Evolutionary conservation across 2,329 filamentous ascomycete genomes (phyloP).

Genomic region (Fusarium sp.): DNA sequence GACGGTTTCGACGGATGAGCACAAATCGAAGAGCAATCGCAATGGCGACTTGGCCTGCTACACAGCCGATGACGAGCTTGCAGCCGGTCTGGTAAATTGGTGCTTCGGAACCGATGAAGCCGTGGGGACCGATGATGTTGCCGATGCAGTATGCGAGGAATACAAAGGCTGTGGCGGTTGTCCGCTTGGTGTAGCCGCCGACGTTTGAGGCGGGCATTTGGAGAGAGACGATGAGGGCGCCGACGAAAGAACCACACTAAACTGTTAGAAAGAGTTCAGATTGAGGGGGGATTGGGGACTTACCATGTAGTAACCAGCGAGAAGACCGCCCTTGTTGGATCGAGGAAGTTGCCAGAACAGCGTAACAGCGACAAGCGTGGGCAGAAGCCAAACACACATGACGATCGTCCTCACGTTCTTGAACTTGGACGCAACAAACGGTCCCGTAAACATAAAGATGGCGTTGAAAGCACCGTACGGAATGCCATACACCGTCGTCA

Average conservation of each 20-base stretch:
- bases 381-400: constrained; percentile 61
- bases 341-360: constrained; percentile 61
- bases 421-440: constrained; percentile 60
- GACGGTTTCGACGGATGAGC: constrained; percentile 38
- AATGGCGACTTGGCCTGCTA: constrained; percentile 31
- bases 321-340: constrained; percentile 55
- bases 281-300: background rate
- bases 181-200: constrained; percentile 59
- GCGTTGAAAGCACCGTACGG: constrained; percentile 64
- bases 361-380: constrained; percentile 58
- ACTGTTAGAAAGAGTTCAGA: accelerated
- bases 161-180: constrained; percentile 57
- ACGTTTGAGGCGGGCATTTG: constrained; percentile 62
- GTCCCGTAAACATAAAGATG: constrained; percentile 62
- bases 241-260: constrained; percentile 56
- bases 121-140: constrained; percentile 44
- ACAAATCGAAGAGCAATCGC: constrained; percentile 32
- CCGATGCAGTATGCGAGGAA: constrained; percentile 55
- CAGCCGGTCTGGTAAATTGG: constrained; percentile 63
- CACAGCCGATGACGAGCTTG: constrained; percentile 47
- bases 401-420: constrained; percentile 60
- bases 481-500: constrained; percentile 63
- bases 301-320: constrained; percentile 63
- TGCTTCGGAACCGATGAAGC: constrained; percentile 56
- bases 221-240: constrained; percentile 63